A percentile compares a stretch with the other conserved stretches of the same genome.
Conservation (phyloP, 495 filamentous ascomycete species). For the Neurospora discreta region DNA sequence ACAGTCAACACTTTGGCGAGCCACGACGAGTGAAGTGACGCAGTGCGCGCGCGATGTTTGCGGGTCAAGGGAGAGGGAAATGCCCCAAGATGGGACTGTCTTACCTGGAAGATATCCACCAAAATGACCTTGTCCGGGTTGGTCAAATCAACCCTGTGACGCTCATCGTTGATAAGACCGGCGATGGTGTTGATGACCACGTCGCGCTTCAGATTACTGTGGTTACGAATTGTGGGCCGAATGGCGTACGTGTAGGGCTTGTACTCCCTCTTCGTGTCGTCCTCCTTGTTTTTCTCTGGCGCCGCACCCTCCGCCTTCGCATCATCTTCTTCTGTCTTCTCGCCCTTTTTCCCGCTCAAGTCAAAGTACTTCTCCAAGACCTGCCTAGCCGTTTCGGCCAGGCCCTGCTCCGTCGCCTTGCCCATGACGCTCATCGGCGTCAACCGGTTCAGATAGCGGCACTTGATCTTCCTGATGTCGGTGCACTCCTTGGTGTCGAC, state of each 20-base stretch:
- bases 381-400: slow-evolving; percentile 58
- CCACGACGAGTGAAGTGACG: background rate
- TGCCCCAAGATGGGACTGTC: slow-evolving; percentile 3
- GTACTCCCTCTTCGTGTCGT: slow-evolving; percentile 25
- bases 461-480: slow-evolving; percentile 43
- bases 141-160: slow-evolving; percentile 74
- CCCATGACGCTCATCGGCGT: slow-evolving; percentile 67
- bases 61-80: background rate
- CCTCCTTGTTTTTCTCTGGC: slow-evolving; percentile 26
- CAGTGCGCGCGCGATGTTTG: background rate
- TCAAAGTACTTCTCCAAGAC: slow-evolving; percentile 70
- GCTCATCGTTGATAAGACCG: slow-evolving; percentile 33
- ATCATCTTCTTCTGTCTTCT: background rate
- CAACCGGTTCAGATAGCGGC: slow-evolving; percentile 71
- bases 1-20: background rate
- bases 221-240: slow-evolving; percentile 69
- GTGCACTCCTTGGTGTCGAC: slow-evolving; percentile 42
- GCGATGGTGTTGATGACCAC: slow-evolving; percentile 72
- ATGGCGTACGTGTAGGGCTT: slow-evolving; percentile 57
- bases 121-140: slow-evolving; percentile 76
- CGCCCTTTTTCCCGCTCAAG: slow-evolving; percentile 17
- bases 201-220: slow-evolving; percentile 62
- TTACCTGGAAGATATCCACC: slow-evolving; percentile 81
- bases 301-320: slow-evolving; percentile 7
- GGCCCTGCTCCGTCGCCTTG: slow-evolving; percentile 66